Evolutionary conservation across 768 basidiomycete species (phyloP).

Genomic region (Cystobasidium tubakii): DNA sequence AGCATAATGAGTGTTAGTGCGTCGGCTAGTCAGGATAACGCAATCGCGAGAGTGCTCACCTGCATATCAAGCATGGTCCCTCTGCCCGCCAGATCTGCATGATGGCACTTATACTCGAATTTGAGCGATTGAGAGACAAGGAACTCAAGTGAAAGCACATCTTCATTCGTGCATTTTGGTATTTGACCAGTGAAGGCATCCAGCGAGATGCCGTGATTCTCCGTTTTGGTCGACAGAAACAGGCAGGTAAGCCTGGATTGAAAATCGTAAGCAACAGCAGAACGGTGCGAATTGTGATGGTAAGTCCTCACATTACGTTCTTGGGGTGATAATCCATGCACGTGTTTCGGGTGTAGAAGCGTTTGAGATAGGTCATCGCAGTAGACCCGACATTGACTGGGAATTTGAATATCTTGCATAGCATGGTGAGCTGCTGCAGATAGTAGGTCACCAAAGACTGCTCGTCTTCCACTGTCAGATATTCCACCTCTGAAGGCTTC

Average conservation of each 20-base stretch:
- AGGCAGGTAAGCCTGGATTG: background rate
- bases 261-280: background rate
- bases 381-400: slow-evolving; percentile 91
- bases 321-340: slow-evolving; percentile 99
- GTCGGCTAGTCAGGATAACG: background rate
- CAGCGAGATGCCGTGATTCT: slow-evolving; percentile 84
- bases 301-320: slow-evolving; percentile 75
- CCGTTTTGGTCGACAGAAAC: slow-evolving; percentile 93
- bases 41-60: slow-evolving; percentile 52
- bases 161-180: slow-evolving; percentile 64
- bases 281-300: background rate
- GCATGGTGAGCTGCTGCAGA: slow-evolving; percentile 71
- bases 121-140: slow-evolving; percentile 86
- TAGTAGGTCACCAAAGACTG: slow-evolving; percentile 82
- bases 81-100: slow-evolving; percentile 79
- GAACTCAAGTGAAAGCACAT: slow-evolving; percentile 91
- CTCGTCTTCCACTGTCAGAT: slow-evolving; percentile 76
- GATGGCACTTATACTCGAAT: slow-evolving; percentile 93
- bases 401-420: slow-evolving; percentile 73
- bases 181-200: slow-evolving; percentile 78
- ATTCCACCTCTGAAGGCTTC: slow-evolving; percentile 57
- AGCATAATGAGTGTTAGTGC: background rate
- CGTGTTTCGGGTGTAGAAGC: slow-evolving; percentile 95
- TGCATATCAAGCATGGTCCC: slow-evolving; percentile 83
- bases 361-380: slow-evolving; percentile 81